Conservation (phyloP, 345 rosid genomes). For the Salix udensis region DNA sequence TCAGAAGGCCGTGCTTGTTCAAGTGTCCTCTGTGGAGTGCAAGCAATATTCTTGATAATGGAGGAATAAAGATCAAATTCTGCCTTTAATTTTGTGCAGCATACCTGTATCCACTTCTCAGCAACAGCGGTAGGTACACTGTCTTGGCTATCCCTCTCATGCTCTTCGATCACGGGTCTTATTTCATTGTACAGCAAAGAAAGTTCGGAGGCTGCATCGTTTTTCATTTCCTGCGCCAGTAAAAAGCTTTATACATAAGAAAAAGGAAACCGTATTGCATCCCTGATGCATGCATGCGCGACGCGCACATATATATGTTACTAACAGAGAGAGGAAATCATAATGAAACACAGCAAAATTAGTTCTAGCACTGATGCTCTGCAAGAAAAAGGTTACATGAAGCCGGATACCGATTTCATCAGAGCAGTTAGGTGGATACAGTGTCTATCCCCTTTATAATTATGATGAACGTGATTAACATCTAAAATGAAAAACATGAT, state of each 20-base stretch:
- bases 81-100: constrained; percentile 71
- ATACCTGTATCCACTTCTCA: constrained; percentile 92
- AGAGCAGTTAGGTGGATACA: not conserved
- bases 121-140: constrained; percentile 87
- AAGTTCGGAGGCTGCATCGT: constrained; percentile 56
- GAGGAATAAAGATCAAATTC: constrained; percentile 83
- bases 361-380: no score
- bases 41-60: constrained; percentile 57
- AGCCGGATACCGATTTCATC: no score
- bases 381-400: no score
- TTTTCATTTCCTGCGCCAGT: constrained; percentile 59
- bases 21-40: constrained; percentile 38
- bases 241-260: not conserved
- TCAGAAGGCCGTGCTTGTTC: constrained; percentile 29
- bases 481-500: not conserved
- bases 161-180: constrained; percentile 88
- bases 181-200: constrained; percentile 66
- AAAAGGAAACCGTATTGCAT: not conserved
- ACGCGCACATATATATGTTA: not conserved
- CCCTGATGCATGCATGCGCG: not conserved
- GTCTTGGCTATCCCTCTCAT: constrained; percentile 93
- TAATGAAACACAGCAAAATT: not conserved
- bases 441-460: not conserved
- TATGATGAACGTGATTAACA: not conserved
- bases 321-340: not conserved